Base-by-base conservation (phyloP, 2,329 filamentous ascomycete species). In the Ilyonectria mors-panacis region DNA sequence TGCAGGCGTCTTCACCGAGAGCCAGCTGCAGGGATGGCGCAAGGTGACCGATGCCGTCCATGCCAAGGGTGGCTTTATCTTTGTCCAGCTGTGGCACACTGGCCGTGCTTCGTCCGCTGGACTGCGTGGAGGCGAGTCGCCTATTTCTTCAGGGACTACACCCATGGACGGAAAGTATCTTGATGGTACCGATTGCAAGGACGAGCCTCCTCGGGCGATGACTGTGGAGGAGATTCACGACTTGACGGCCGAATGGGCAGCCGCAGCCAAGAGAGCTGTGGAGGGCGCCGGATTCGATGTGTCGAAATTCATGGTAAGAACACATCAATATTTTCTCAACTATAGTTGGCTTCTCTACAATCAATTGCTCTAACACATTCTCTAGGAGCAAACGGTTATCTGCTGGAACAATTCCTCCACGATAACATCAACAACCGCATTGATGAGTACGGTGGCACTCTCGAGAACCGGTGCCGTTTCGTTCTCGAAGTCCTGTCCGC, bases 201-300 rank as follows among this genome's bases (percentile, higher is more conserved):
- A 78, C 42, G 77, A 69, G 56, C 71, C 88, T 3, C 91, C 91
- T 2, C 88, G 87, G 59, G 89, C 85, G 10, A 87, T 94, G 87
- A 91, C 88, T 0, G 81, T 87, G 19, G 80, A 86, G 0, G 91
- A 94, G 44, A 94, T 94, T 64, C 83, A 89, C 60, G 79, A 84
- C 2, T 83, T 91, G 67, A 92, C 92, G 74, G 77, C 79, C 1
- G 87, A 87, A 2, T 93, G 86, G 81, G 87, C 85, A 2, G 85
- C 82, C 0, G 85, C 87, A 0, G 81, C 85, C 0, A 85, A 85
- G 72, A 81, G 88, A n/a, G 86, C 91, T 1, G 78, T 93, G 1
- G 83, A 85, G 1, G 67, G 60, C 1, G 88, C 87, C 2, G 92
- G 92, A 0, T 91, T 91, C 51, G 92, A 94, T 75, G 88, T 5